Evolutionary conservation across 2,329 filamentous ascomycete species (phyloP), one percentile per base, ranked within the genome.

Genomic region (Lecanicillium sp.): DNA sequence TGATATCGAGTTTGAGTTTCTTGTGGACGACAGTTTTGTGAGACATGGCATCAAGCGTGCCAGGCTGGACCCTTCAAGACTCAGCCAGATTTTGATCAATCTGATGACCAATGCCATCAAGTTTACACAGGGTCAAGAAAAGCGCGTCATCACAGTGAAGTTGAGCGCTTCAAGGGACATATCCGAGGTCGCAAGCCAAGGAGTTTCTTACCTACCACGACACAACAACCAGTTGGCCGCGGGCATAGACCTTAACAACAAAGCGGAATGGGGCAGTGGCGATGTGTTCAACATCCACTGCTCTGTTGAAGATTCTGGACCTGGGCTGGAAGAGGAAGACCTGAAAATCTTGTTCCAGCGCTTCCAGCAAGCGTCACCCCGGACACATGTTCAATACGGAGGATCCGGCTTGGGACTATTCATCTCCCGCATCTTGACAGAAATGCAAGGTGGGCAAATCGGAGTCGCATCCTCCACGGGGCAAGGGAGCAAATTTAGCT

Each of bases 371-470:
- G 79, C 80, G 1, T 76, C 74, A 7, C 79, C 79, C 4, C 68
- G 79, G 19, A 85, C 81, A 0, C 81, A 86, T 50, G 79, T 85
- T 3, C 77, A 83, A 45, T 86, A 85, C 45, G 81, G 81, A 17
- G 81, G 81, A 7, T 81, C 77, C 1, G 81, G 81, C 0, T 62
- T 86, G 1, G 81, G 81, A 1, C 64, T 89, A 2, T 88, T 87
- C 61, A 88, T 89, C 53, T 86, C 79, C 4, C 72, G 83, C 28
- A 83, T 84, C 49, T 62, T 89, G 35, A 84, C 81, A 2, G 83
- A 88, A 54, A 63, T 88, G 36, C 84, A 88, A 59, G 84, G 84
- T 12, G 84, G 84, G 3, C 81, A 87, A 53, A 86, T 88, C 40
- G 83, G 83, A 7, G 82, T 88, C 3, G 69, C 72, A 2, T 85